Conservation (phyloP, 2,329 filamentous ascomycete species). For the Uncinocarpus reesii region DNA sequence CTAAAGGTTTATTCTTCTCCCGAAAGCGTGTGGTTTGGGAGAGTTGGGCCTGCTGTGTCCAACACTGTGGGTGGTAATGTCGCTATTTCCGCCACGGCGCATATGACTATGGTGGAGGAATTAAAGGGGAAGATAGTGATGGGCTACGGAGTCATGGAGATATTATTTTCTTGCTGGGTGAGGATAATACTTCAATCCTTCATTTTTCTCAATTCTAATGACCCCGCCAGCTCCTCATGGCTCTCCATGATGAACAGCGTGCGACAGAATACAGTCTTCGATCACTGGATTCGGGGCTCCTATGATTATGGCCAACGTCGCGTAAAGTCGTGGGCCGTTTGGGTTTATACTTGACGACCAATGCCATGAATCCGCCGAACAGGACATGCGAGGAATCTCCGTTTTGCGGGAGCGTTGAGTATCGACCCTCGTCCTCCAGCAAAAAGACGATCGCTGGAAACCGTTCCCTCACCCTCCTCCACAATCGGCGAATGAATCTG, state of each 20-base stretch:
- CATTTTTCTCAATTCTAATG: not conserved
- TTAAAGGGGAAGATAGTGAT: conserved; percentile 80
- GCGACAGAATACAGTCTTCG: not conserved
- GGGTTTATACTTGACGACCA: no score
- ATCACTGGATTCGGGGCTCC: not conserved
- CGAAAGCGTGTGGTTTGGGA: conserved; percentile 21
- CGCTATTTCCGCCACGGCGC: conserved; percentile 2
- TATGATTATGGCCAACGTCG: not conserved
- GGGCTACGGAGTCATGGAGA: conserved; percentile 73
- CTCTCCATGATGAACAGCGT: conserved; percentile 7
- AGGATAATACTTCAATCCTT: conserved; percentile 19
- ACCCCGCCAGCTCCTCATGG: not conserved
- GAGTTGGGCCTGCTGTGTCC: not conserved
- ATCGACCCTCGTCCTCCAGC: no score
- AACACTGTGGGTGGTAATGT: not conserved
- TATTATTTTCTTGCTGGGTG: conserved; percentile 79
- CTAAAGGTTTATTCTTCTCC: conserved; percentile 32
- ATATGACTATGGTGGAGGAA: conserved; percentile 42
- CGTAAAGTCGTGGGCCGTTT: no score
- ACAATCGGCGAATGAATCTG: no score
- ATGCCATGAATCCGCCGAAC: no score
- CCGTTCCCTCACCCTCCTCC: no score
- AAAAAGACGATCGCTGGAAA: no score
- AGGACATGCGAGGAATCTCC: no score
- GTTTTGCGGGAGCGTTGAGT: no score